phyloP scores from a whole-genome alignment of 257 asterid species.

The Pogostemon cablin region DNA sequence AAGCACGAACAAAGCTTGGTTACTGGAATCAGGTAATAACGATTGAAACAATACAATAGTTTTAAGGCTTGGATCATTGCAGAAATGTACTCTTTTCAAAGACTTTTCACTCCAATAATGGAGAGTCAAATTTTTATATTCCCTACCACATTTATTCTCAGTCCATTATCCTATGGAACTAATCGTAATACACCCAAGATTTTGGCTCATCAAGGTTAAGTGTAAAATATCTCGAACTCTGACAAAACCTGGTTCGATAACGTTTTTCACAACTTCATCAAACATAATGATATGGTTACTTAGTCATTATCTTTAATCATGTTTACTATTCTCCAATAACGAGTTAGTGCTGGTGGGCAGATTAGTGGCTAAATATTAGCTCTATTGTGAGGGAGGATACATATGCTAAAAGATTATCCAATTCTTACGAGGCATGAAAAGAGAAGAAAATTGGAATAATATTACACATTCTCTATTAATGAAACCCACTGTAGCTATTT shows the following conservation, averaged over 20 bases:
- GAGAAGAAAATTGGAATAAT: too few species aligned
- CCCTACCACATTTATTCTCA: background rate
- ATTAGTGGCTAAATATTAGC: too few species aligned
- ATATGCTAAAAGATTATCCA: too few species aligned
- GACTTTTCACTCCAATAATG: slow-evolving; percentile 10
- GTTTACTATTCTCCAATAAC: background rate
- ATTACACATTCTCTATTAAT: too few species aligned
- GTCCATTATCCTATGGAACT: background rate
- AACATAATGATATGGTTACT: background rate
- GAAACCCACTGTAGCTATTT: too few species aligned
- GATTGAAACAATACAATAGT: background rate
- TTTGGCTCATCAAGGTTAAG: too few species aligned
- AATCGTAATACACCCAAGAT: background rate
- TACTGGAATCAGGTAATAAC: slow-evolving; percentile 2
- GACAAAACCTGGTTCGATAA: background rate
- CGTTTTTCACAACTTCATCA: background rate
- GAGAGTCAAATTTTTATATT: background rate
- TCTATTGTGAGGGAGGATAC: too few species aligned
- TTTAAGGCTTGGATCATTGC: background rate
- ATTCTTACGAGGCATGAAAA: too few species aligned
- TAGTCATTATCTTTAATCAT: background rate
- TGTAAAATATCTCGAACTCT: background rate
- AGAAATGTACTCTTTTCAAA: background rate
- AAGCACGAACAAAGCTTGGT: slow-evolving; percentile 10
- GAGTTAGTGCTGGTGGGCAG: too few species aligned